Evolutionary conservation across 768 basidiomycete genomes (phyloP).

Genomic region (Thelephora aurantiotincta): DNA sequence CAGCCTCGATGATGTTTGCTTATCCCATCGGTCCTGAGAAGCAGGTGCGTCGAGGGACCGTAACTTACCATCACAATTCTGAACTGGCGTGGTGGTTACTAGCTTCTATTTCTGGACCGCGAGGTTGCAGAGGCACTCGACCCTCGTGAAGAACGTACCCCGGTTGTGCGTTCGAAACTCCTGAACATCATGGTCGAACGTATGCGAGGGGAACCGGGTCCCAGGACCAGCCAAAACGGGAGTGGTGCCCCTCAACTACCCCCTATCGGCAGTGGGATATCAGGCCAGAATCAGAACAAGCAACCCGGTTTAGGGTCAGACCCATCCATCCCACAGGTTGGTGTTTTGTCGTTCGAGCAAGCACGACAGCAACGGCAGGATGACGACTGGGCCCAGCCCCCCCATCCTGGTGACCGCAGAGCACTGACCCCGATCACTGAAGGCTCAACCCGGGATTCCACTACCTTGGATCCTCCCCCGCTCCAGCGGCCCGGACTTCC

Average conservation of each 20-base stretch:
- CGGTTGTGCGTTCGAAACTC: slow-evolving; percentile 47
- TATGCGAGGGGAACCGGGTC: slow-evolving; percentile 27
- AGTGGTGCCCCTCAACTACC: slow-evolving; percentile 1
- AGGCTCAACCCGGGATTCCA: neutral
- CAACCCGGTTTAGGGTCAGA: neutral
- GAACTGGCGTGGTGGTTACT: neutral
- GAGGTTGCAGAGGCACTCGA: slow-evolving; percentile 70
- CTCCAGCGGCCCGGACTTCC: too few relatives aligned
- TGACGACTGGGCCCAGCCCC: neutral
- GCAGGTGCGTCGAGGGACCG: slow-evolving; percentile 42
- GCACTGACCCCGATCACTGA: slow-evolving; percentile 60
- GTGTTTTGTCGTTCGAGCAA: slow-evolving; percentile 1
- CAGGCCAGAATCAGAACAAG: neutral
- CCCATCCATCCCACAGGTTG: slow-evolving; percentile 7
- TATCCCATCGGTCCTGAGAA: slow-evolving; percentile 79
- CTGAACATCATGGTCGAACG: slow-evolving; percentile 48
- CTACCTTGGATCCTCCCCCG: neutral
- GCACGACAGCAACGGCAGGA: neutral
- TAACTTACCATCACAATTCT: neutral
- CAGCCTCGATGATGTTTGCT: slow-evolving; percentile 78
- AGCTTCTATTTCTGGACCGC: slow-evolving; percentile 82
- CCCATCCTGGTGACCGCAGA: slow-evolving; percentile 12
- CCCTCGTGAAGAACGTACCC: slow-evolving; percentile 65
- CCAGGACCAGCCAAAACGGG: neutral
- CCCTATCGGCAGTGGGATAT: slow-evolving; percentile 4